phyloP scores from a whole-genome alignment of 805 yeast genomes.

The Brettanomyces bruxellensis region DNA sequence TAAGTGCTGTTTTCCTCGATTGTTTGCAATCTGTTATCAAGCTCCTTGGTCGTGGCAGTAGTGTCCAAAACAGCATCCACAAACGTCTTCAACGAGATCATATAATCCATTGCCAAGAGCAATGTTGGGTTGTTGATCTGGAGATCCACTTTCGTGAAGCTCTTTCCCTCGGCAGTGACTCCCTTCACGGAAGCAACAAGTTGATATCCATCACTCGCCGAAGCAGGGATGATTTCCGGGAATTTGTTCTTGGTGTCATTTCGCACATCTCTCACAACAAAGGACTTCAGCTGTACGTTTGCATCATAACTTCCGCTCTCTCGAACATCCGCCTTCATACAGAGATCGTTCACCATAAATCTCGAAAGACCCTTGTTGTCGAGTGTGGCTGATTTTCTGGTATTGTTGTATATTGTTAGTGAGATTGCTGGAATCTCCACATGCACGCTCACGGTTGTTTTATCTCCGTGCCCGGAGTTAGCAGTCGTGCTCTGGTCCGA shows the following conservation, averaged over 20 bases:
- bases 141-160: conserved; percentile 31
- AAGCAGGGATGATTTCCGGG: conserved; percentile 71
- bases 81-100: conserved; percentile 66
- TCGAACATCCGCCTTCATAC: conserved; percentile 39
- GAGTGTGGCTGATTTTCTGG: conserved; percentile 28
- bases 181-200: conserved; percentile 44
- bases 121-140: conserved; percentile 75
- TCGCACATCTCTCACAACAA: conserved; percentile 72
- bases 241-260: conserved; percentile 55
- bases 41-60: conserved; percentile 16
- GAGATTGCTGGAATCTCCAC: conserved; percentile 60
- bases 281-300: conserved; percentile 57
- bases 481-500: background rate
- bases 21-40: background rate
- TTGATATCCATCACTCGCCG: conserved; percentile 56
- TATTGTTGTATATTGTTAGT: conserved; percentile 49
- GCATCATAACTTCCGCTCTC: conserved; percentile 49
- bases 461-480: background rate
- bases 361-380: conserved; percentile 39
- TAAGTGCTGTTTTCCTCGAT: conserved; percentile 5
- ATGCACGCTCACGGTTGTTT: conserved; percentile 30
- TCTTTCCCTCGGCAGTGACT: conserved; percentile 7
- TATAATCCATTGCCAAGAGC: conserved; percentile 77
- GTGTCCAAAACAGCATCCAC: conserved; percentile 34
- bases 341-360: conserved; percentile 52